phyloP scores from a whole-genome alignment of 2,329 filamentous ascomycete genomes.

The Penicillium thymicola region DNA sequence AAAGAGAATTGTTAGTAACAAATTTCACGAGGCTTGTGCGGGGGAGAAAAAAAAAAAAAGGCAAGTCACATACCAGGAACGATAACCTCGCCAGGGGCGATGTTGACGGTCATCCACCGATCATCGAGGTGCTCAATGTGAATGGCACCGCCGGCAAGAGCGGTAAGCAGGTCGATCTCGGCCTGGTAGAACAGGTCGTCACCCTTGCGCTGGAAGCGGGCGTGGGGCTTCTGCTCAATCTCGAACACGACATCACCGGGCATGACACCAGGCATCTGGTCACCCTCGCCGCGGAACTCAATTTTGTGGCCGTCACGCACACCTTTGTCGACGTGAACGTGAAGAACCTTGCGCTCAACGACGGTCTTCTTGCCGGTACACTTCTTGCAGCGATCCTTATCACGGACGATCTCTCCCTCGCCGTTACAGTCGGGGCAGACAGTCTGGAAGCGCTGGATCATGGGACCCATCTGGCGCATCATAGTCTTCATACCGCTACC shows the following conservation, averaged over 20 bases:
- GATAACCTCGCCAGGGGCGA: constrained; percentile 91
- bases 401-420: constrained; percentile 93
- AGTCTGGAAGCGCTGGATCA: constrained; percentile 99
- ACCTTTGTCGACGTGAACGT: constrained; percentile 95
- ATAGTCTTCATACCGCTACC: constrained; percentile 98
- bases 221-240: constrained; percentile 98
- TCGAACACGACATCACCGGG: constrained; percentile 97
- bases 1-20: constrained; percentile 10
- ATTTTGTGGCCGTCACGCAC: constrained; percentile 93
- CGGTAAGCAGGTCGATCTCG: constrained; percentile 93
- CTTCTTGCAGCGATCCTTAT: constrained; percentile 96
- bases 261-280: constrained; percentile 88
- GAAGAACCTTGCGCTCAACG: constrained; percentile 94
- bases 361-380: constrained; percentile 97
- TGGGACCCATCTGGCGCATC: constrained; percentile 99
- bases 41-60: neutral
- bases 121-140: constrained; percentile 97
- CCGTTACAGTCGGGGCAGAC: constrained; percentile 98
- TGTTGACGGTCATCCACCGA: constrained; percentile 90
- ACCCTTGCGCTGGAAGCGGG: constrained; percentile 90
- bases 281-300: constrained; percentile 94
- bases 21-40: neutral
- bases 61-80: constrained; percentile 66
- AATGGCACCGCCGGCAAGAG: constrained; percentile 84
- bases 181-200: constrained; percentile 94